Base-by-base conservation (phyloP, 163 green algal species). In the Chlamydomonas reinhardtii region DNA sequence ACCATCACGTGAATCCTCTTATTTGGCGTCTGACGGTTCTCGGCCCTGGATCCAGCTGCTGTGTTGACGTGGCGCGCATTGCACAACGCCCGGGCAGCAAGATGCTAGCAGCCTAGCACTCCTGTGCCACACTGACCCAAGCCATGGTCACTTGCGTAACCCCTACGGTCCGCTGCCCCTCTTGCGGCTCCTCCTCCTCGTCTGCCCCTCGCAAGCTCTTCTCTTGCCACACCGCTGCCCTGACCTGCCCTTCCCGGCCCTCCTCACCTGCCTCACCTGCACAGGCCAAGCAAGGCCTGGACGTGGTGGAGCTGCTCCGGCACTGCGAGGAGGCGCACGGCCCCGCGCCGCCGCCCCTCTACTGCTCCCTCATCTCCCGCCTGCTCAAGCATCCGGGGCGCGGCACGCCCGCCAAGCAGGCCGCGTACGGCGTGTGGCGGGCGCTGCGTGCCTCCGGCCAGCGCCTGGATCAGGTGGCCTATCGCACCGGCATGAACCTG, bases 401-500 rank as follows among this genome's bases (percentile, higher is more conserved):
- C 2, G 86, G 86, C 65, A 79, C 84, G 54, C 73, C 79, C 34
- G 56, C 43, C 25, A n/a, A 14, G 14, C 66, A 80, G 64, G 78
- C 84, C 19, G 86, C 86, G 35, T 77, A 83, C 25, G 52, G 17
- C 16, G 24, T 88, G 25, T 90, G 86, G 86, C 62, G 54, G 22
- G 64, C 39, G 80, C 65, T 90, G 65, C 69, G 76, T 37, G 74
- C 59, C 37, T 76, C 16, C 32, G 56, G 48, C 9, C 32, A 71
- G 48, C 34, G 48, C 29, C 54, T 90, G 73, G 86, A 90, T 34
- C 65, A 48, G 29, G 24, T 39, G n/a, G 74, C 83, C 3, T 84
- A 64, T 61, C 43, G 77, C 27, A 83, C 77, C 24, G 86, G 86
- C 37, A 87, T 90, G 71, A 84, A 90, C 73, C 54, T 84, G 34